Evolutionary conservation across 225 moss, liverwort and hornwort species (phyloP), one percentile per base, ranked within the genome.

Genomic region (Sphagnum tenellum): DNA sequence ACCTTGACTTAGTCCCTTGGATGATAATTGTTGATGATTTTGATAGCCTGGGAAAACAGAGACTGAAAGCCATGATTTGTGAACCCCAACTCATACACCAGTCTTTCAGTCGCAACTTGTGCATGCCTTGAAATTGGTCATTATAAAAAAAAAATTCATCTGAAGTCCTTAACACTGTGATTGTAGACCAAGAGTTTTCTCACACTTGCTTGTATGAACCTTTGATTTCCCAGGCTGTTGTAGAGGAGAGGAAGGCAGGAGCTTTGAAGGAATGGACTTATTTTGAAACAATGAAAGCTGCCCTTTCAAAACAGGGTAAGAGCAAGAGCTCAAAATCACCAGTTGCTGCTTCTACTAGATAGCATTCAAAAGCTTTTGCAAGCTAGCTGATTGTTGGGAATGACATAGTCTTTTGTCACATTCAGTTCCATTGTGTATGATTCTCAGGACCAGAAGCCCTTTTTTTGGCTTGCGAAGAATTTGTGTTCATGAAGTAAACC

Each of bases 231-330:
- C 90, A 94, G 94, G 78, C 65, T 58, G 74, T 85, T 56, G 65
- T 65, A 0, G 72, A 80, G 64, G 86, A 89, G 45, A 81, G 69
- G 64, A 71, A 61, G 46, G 62, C 81, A 46, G 76, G 75, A 49
- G 73, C 66, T 3, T 62, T 71, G 0, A 82, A 85, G 68, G 90
- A 86, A 70, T 90, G 90, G 90, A 56, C 12, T 6, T 86, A 79
- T 65, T 90, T 82, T 48, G 81, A 85, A 14, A 71, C 80, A 7
- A 81, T 94, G 86, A 86, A 85, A 60, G 77, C 49, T 4, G 71
- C 45, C 10, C 11, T 84, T 47, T 67, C 68, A 9, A 80, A 73
- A 8, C 84, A 62, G 48, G 47, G 61, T 11, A 50, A 11, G 2
- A 2, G 61, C 7, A 61, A 58, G 44, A 58, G 12, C 44, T 13